These are phyloP conservation scores for Pythium utonaiense DNA, from an alignment of 352 stramenopile genomes.

Conservation along the genomic window DNA sequence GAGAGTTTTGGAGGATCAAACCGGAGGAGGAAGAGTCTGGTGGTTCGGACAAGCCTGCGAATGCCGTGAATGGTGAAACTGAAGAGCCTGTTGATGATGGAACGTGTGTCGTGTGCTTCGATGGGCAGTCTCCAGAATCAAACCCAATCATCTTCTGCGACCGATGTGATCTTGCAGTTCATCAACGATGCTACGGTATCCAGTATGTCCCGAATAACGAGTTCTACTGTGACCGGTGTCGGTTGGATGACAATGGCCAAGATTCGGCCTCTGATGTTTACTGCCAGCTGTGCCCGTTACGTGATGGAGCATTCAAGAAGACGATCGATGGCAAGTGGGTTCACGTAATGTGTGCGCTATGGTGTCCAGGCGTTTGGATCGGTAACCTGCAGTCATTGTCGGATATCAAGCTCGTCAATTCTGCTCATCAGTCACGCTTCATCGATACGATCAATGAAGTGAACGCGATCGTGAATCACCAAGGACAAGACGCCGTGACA, in stretches of 20 bases:
- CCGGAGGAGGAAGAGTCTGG: slow-evolving; percentile 13
- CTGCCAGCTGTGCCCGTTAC: slow-evolving; percentile 82
- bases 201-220: slow-evolving; percentile 77
- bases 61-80: slow-evolving; percentile 13
- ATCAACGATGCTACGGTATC: slow-evolving; percentile 88
- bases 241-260: slow-evolving; percentile 42
- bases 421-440: slow-evolving; percentile 41
- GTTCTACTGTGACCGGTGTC: slow-evolving; percentile 88
- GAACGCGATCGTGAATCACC: slow-evolving; percentile 27
- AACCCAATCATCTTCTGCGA: slow-evolving; percentile 91
- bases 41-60: slow-evolving; percentile 22
- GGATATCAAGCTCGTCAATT: slow-evolving; percentile 70
- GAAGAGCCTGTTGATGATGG: slow-evolving; percentile 71
- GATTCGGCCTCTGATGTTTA: slow-evolving; percentile 59
- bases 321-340: slow-evolving; percentile 87
- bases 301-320: slow-evolving; percentile 83
- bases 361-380: slow-evolving; percentile 85
- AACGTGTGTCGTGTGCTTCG: slow-evolving; percentile 88
- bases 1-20: slow-evolving; percentile 24
- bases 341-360: slow-evolving; percentile 87
- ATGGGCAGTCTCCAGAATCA: slow-evolving; percentile 79
- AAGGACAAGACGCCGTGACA: slow-evolving; percentile 2
- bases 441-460: slow-evolving; percentile 58
- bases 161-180: slow-evolving; percentile 84
- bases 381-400: slow-evolving; percentile 70